phyloP scores from a whole-genome alignment of 495 filamentous ascomycete genomes.

The Thermothielavioides terrestris region DNA sequence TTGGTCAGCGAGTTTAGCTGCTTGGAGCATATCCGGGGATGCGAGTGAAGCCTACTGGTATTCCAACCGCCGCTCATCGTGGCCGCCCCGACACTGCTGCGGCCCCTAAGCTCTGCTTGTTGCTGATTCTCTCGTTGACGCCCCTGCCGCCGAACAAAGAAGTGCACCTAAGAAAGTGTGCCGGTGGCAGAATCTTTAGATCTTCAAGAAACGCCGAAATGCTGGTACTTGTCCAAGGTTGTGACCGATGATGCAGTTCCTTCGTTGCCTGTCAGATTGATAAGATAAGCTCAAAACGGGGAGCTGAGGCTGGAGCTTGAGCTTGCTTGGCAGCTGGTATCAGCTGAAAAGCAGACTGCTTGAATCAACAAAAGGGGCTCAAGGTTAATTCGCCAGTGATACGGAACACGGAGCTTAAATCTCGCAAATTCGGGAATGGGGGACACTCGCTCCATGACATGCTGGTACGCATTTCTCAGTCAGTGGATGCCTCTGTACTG shows the following conservation, averaged over 20 bases:
- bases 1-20: conserved; percentile 29
- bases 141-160: too few relatives aligned
- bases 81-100: neutral
- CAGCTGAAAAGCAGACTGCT: too few relatives aligned
- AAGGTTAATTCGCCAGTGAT: neutral
- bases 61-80: conserved; percentile 54
- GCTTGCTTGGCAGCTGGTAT: neutral
- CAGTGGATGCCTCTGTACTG: too few relatives aligned
- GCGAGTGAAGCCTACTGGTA: conserved; percentile 38
- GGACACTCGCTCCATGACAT: too few relatives aligned
- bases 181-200: too few relatives aligned
- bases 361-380: neutral
- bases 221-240: neutral
- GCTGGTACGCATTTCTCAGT: too few relatives aligned
- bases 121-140: too few relatives aligned
- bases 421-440: too few relatives aligned
- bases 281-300: conserved; percentile 5
- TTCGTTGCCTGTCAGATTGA: conserved; percentile 1
- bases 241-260: conserved; percentile 2
- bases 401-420: neutral
- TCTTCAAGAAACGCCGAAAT: too few relatives aligned
- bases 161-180: too few relatives aligned
- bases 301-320: neutral
- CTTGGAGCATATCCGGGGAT: neutral
- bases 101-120: neutral